phyloP scores from a whole-genome alignment of 192 early-diverging fungal genomes.

The Coemansia sp. region DNA sequence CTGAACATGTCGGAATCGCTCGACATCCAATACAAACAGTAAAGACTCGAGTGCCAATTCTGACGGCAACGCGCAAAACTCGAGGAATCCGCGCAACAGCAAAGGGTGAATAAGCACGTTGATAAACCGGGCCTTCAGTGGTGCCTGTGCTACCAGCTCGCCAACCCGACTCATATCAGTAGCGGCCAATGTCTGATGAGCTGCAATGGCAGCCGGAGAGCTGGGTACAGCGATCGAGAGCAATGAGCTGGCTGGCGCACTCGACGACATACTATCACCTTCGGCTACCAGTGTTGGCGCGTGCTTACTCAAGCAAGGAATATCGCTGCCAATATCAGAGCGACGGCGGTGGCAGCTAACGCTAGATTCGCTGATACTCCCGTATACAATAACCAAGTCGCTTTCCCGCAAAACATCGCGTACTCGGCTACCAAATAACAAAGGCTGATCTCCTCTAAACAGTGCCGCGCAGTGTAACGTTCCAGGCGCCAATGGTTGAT shows the following conservation, averaged over 20 bases:
- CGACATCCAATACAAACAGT: constrained; percentile 85
- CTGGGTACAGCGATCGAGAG: constrained; percentile 3
- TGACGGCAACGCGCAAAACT: constrained; percentile 53
- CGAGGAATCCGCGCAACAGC: constrained; percentile 43
- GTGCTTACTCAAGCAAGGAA: neutral
- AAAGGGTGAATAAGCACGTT: constrained; percentile 47
- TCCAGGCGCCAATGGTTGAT: neutral
- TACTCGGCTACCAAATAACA: constrained; percentile 59
- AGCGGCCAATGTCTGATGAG: neutral
- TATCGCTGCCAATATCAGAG: constrained; percentile 1
- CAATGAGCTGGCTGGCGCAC: neutral
- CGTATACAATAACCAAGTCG: constrained; percentile 60
- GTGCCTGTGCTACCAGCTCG: constrained; percentile 32
- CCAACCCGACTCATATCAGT: constrained; percentile 23
- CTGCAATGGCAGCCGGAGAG: neutral
- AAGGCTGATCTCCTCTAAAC: constrained; percentile 40
- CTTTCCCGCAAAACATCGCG: constrained; percentile 58
- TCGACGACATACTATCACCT: neutral
- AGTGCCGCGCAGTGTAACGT: constrained; percentile 53
- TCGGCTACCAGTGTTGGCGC: neutral
- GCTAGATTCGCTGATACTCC: constrained; percentile 19
- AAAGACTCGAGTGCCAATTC: constrained; percentile 82
- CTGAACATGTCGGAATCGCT: constrained; percentile 66
- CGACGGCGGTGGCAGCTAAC: constrained; percentile 13
- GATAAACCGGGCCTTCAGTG: constrained; percentile 54